phyloP scores from a whole-genome alignment of 495 filamentous ascomycete genomes.

The Penicillium canariense region DNA sequence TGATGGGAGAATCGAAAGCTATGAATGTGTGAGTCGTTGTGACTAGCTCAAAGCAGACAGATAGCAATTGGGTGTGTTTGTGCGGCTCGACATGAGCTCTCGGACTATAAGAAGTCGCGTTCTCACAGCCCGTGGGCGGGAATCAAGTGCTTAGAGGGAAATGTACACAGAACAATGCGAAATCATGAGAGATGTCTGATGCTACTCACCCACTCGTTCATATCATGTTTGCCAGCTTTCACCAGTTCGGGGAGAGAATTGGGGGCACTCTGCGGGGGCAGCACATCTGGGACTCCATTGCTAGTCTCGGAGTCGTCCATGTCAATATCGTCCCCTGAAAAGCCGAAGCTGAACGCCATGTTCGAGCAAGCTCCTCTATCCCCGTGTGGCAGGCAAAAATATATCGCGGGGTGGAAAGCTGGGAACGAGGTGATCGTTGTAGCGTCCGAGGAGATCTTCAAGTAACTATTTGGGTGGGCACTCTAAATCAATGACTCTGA shows the following conservation, averaged over 20 bases:
- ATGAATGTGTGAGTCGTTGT: slow-evolving; percentile 43
- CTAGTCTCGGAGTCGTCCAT: slow-evolving; percentile 46
- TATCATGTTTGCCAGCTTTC: slow-evolving; percentile 38
- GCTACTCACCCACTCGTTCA: slow-evolving; percentile 47
- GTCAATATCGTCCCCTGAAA: slow-evolving; percentile 83
- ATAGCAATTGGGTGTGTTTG: neutral
- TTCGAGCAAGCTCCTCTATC: neutral
- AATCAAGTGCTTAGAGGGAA: neutral
- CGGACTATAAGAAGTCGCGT: too few species aligned
- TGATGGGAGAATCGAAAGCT: slow-evolving; percentile 70
- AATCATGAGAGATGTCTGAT: neutral
- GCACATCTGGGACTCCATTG: slow-evolving; percentile 19
- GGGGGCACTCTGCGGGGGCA: neutral
- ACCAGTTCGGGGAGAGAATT: slow-evolving; percentile 34
- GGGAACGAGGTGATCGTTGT: neutral
- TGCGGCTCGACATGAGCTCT: too few species aligned
- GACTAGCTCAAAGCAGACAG: neutral
- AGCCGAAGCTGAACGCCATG: slow-evolving; percentile 71
- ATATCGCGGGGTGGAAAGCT: neutral
- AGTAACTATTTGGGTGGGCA: neutral
- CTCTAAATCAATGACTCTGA: too few species aligned
- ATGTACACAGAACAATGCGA: neutral
- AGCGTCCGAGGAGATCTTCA: neutral
- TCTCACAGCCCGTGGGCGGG: neutral
- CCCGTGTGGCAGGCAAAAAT: neutral